Evolutionary conservation across 768 basidiomycete genomes (phyloP).

Genomic region (Tephrocybe sp.): DNA sequence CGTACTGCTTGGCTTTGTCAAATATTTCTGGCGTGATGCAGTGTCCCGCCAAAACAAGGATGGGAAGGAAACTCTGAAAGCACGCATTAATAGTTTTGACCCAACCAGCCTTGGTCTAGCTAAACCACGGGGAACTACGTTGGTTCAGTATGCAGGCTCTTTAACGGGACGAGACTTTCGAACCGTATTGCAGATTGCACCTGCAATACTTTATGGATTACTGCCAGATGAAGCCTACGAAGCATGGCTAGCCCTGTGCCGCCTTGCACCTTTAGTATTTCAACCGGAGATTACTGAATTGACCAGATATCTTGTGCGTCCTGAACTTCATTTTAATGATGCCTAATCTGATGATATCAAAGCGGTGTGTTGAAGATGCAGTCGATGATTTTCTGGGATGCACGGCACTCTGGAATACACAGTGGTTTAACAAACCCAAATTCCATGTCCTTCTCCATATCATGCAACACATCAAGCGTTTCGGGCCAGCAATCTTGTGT

Average conservation of each 20-base stretch:
- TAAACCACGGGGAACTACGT: slow-evolving; percentile 23
- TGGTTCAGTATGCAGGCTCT: slow-evolving; percentile 34
- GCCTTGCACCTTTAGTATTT: too few relatives aligned
- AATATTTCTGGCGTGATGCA: slow-evolving; percentile 46
- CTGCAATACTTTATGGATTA: slow-evolving; percentile 31
- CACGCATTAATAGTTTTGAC: slow-evolving; percentile 25
- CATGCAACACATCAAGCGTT: slow-evolving; percentile 24
- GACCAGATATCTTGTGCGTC: too few relatives aligned
- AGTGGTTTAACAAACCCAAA: slow-evolving; percentile 36
- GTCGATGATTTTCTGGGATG: slow-evolving; percentile 29
- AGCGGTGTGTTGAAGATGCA: slow-evolving; percentile 12
- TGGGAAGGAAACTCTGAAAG: slow-evolving; percentile 23
- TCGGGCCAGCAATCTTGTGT: slow-evolving; percentile 34
- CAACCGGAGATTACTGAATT: too few relatives aligned
- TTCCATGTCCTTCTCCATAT: slow-evolving; percentile 35
- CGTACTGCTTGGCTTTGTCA: slow-evolving; percentile 42
- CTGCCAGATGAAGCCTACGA: slow-evolving; percentile 24
- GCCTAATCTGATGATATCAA: too few relatives aligned
- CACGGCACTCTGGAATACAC: slow-evolving; percentile 18
- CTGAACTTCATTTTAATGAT: too few relatives aligned
- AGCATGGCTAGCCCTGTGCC: too few relatives aligned
- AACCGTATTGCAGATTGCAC: slow-evolving; percentile 27
- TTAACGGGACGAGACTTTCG: slow-evolving; percentile 31
- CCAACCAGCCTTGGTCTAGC: slow-evolving; percentile 30
- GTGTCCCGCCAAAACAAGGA: slow-evolving; percentile 20